Percentiles rank a stretch among this genome's conserved stretches.
Conservation (phyloP, 768 basidiomycete genomes). For the Tephrocybe rancida region DNA sequence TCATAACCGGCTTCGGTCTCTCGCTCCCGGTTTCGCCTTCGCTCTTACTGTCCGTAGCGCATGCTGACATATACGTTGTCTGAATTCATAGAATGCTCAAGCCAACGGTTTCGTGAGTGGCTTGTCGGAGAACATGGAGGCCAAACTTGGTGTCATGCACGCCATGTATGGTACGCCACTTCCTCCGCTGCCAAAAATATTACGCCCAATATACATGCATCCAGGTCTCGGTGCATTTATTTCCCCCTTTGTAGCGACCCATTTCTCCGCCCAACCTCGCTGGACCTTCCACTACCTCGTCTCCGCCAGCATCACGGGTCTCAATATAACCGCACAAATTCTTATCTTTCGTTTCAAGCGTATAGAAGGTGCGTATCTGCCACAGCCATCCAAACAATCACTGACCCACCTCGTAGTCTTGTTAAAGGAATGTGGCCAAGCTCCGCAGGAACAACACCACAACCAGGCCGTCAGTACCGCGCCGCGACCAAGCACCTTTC, state of each 20-base stretch:
- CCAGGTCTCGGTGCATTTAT: constrained; percentile 47
- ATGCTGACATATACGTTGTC: too few species aligned
- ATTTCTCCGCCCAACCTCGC: constrained; percentile 49
- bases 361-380: constrained; percentile 29
- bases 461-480: too few species aligned
- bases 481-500: constrained; percentile 34
- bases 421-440: constrained; percentile 25
- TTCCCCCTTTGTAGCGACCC: constrained; percentile 66
- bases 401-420: constrained; percentile 17
- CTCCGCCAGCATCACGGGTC: constrained; percentile 52
- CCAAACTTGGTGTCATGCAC: constrained; percentile 56
- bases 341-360: constrained; percentile 29
- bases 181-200: too few species aligned
- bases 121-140: constrained; percentile 40
- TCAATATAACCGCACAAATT: constrained; percentile 30
- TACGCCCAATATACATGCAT: too few species aligned
- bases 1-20: constrained; percentile 51
- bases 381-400: neutral
- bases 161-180: constrained; percentile 44
- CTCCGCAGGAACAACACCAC: constrained; percentile 20
- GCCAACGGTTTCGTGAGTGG: constrained; percentile 56
- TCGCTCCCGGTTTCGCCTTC: constrained; percentile 39
- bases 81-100: constrained; percentile 50
- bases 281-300: constrained; percentile 70
- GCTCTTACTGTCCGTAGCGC: too few species aligned